These are phyloP conservation scores for Colletotrichum melonis DNA, from an alignment of 2,329 filamentous ascomycete species.

Conservation along the genomic window DNA sequence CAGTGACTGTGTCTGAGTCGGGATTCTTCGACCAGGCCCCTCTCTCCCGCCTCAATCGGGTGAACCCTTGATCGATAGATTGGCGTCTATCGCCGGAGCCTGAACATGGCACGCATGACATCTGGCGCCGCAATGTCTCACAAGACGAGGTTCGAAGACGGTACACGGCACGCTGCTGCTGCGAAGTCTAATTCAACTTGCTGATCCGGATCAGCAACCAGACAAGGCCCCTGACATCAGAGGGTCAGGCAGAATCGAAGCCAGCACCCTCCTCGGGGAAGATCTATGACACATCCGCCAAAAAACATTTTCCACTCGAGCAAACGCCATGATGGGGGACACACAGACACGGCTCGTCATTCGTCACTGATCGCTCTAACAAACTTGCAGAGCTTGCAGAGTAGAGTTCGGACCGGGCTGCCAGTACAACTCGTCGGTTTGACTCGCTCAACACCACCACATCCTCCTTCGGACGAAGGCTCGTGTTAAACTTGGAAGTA, in stretches of 20 bases:
- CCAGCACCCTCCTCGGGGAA: not conserved
- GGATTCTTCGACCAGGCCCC: not conserved
- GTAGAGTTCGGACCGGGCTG: not conserved
- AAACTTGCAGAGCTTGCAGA: not conserved
- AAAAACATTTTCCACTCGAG: too few relatives aligned
- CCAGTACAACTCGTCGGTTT: not conserved
- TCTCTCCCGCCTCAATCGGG: not conserved
- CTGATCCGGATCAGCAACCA: conserved; percentile 1
- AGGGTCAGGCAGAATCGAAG: not conserved
- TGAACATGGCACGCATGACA: not conserved
- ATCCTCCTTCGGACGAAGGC: conserved; percentile 3
- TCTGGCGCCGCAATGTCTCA: conserved; percentile 1
- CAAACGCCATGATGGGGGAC: not conserved
- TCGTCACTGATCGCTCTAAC: not conserved
- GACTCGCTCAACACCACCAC: not conserved
- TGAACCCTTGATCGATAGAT: not conserved
- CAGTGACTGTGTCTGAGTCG: not conserved
- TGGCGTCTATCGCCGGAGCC: not conserved
- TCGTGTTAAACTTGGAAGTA: not conserved
- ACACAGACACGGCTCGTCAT: not conserved
- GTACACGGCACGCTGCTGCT: conserved; percentile 4
- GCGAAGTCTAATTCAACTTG: conserved; percentile 11
- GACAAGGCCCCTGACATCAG: not conserved
- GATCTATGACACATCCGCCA: not conserved
- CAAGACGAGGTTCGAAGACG: not conserved